Base-by-base conservation (phyloP, 306 rosid species). In the Begonia peltatifolia region DNA sequence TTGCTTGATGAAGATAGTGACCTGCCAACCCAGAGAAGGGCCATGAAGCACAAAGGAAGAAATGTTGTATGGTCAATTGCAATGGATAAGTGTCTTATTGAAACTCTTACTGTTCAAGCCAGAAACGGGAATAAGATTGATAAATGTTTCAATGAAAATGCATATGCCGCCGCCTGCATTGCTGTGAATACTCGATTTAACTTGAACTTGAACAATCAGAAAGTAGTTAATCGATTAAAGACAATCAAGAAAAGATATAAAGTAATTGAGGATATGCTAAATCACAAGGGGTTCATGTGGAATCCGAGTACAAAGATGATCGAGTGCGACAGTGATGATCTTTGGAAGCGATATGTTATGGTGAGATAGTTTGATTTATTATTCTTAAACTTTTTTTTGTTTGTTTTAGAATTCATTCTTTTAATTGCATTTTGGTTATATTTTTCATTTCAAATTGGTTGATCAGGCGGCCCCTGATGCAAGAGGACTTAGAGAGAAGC, bases 1-100 rank as follows among this genome's bases (percentile, higher is more conserved):
- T 50, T 61, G 36, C 38, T 35, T 68, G 20, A 12, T 60, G 58
- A 62, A 68, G 82, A 71, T 60, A 85, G 67, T 68, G 87, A 74
- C 65, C 60, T 69, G 54, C 80, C 65, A 57, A 73, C 79, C 41
- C 80, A 78, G 67, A 81, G 84, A 71, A 70, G 72, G 78, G 84
- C 74, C 64, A 60, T 68, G 66, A 84, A 76, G 76, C 80, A 71
- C 69, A 84, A 79, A 60, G 90, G 90, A 65, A 81, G 82, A 72
- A 84, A 84, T 63, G 90, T 84, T 63, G 87, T 84, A 44, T 84
- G 94, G 94, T 84, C 94, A 65, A 58, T 60, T 65, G 82, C 80
- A 52, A 84, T 84, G 87, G 94, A 81, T 61, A 81, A 74, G 74
- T 84, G 90, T 59, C 74, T 84, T 22, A 81, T 78, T 60, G 84